These are phyloP conservation scores for Nannizziopsis barbatae DNA, from an alignment of 2,329 filamentous ascomycete species.

Conservation along the genomic window DNA sequence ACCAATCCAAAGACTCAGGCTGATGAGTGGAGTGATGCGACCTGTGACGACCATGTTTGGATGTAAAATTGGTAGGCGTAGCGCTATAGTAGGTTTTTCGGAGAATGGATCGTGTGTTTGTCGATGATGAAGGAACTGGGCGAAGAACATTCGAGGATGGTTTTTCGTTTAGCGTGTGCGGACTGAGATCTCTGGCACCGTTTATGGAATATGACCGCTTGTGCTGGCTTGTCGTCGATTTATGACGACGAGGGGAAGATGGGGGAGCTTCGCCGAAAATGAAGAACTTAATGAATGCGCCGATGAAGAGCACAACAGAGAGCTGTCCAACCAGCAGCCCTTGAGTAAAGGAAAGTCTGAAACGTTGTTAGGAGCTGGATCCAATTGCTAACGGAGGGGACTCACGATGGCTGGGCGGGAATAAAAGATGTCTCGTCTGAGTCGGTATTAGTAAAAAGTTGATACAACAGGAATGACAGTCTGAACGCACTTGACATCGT, in stretches of 20 bases:
- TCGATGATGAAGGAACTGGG: constrained; percentile 64
- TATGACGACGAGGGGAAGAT: constrained; percentile 64
- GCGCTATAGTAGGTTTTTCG: constrained; percentile 92
- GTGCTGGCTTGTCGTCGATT: constrained; percentile 67
- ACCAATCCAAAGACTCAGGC: constrained; percentile 95
- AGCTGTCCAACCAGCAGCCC: constrained; percentile 88
- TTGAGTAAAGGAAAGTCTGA: constrained; percentile 78
- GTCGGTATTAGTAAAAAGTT: neutral
- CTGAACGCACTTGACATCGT: neutral
- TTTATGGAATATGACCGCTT: constrained; percentile 58
- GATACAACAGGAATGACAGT: neutral
- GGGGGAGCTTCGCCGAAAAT: constrained; percentile 92
- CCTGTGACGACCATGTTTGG: constrained; percentile 33
- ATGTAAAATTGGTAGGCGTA: constrained; percentile 30
- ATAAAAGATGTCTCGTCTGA: constrained; percentile 1
- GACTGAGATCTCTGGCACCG: constrained; percentile 32
- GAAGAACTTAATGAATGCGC: constrained; percentile 98
- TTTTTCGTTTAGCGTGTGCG: constrained; percentile 36
- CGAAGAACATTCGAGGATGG: constrained; percentile 58
- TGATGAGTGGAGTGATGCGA: constrained; percentile 63
- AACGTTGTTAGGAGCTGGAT: neutral
- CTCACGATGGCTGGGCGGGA: constrained; percentile 4
- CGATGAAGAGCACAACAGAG: constrained; percentile 79
- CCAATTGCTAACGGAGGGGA: neutral
- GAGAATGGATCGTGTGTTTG: constrained; percentile 68